Base-by-base conservation (phyloP, 129 eudicot species). In the Centrapalus pauciflorus region DNA sequence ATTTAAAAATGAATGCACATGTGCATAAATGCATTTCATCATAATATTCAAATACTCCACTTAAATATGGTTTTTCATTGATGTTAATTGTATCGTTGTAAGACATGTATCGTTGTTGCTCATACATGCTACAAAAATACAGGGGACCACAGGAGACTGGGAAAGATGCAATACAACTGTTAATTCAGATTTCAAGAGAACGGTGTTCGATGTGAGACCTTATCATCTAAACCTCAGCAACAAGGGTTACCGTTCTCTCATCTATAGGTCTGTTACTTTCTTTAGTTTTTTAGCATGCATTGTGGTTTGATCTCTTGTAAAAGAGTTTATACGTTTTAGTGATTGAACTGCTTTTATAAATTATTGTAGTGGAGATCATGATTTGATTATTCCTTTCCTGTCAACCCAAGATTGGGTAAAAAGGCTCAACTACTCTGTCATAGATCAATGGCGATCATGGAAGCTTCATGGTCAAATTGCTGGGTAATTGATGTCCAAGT, bases 371-470 rank as follows among this genome's bases (percentile, higher is more conserved):
- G n/a, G n/a, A n/a, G n/a, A n/a, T n/a, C 95, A 90, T 72, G 95
- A 90, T 72, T 17, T 84, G 76, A 0, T 33, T 4, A 52, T 80
- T 17, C 79, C 90, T 10, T 71, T 70, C 33, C 76, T 56, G 13
- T 80, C 77, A 40, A 90, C 90, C 24, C 78, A 84, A 71, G 83
- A 83, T 21, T 90, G 97, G 95, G 74, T 82, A 32, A 81, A 74
- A 61, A 25, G 41, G 11, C 75, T 90, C 3, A 82, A 86, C 59
- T 74, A 65, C 16, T 29, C 81, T 24, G 65, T 86, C 35, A 57
- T 35, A 2, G 89, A 86, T 77, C 83, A 76, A 37, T 90, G 97
- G 95, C 73, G 95, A 16, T 54, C 76, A 5, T 86, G 97, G 95
- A 52, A n/a, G 55, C 70, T 84, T 19, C 16, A 64, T 14, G 82